Conservation (phyloP, 345 rosid genomes). For the Pugionium dolabratum region DNA sequence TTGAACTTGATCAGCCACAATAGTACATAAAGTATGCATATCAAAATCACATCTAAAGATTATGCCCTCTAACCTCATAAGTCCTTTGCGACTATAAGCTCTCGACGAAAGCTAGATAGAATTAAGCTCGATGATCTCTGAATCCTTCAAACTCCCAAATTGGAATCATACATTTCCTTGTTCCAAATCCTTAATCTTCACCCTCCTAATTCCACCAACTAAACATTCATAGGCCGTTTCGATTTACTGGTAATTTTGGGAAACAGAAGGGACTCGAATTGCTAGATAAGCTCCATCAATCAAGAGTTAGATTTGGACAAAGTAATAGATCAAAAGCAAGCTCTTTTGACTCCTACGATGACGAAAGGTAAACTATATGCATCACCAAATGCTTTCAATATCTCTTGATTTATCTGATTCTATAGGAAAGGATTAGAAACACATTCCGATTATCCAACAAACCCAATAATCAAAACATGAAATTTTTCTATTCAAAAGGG, state of each 20-base stretch:
- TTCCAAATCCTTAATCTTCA: constrained; percentile 4
- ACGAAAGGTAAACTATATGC: background rate
- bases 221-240: background rate
- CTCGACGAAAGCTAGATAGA: background rate
- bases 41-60: background rate
- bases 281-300: background rate
- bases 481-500: background rate
- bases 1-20: constrained; percentile 6
- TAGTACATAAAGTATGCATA: constrained; percentile 4
- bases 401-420: background rate
- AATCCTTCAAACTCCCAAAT: too few relatives aligned
- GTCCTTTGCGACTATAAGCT: background rate
- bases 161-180: background rate
- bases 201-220: background rate
- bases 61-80: constrained; percentile 2
- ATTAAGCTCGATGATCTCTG: too few relatives aligned
- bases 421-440: background rate
- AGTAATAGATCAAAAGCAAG: constrained; percentile 13
- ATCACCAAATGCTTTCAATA: background rate
- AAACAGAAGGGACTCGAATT: background rate
- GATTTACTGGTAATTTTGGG: too few relatives aligned
- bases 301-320: background rate
- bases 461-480: background rate
- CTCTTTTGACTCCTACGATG: background rate
- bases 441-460: constrained; percentile 20